A percentile compares a stretch with the other conserved stretches of the same genome.
phyloP scores from a whole-genome alignment of 768 basidiomycete genomes.

The Saitozyma podzolica region DNA sequence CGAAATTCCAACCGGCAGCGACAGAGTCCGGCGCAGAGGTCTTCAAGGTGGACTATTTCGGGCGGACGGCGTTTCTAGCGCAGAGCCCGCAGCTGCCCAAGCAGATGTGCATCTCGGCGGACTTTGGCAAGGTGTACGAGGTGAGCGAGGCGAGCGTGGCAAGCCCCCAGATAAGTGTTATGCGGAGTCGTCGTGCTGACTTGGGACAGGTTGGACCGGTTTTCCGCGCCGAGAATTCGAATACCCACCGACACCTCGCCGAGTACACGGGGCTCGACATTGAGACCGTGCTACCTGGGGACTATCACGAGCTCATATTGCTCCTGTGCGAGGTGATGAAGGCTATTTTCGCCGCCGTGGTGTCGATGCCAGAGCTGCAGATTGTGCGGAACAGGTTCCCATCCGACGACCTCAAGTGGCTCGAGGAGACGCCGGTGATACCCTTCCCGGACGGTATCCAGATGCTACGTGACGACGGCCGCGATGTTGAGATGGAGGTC shows the following conservation, averaged over 20 bases:
- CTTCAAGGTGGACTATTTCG: conserved; percentile 96
- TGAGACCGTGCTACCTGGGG: conserved; percentile 93
- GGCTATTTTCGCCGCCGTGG: conserved; percentile 63
- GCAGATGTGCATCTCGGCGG: conserved; percentile 65
- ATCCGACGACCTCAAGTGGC: conserved; percentile 88
- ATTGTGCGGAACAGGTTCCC: conserved; percentile 79
- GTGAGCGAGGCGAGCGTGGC: conserved; percentile 56
- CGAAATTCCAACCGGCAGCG: conserved; percentile 91
- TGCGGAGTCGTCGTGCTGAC: too few relatives aligned
- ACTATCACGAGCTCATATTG: conserved; percentile 93
- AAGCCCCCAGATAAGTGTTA: background rate
- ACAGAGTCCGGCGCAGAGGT: conserved; percentile 94
- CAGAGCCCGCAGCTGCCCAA: conserved; percentile 95
- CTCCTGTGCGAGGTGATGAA: conserved; percentile 79
- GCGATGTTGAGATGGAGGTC: conserved; percentile 68
- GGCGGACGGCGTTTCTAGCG: conserved; percentile 87
- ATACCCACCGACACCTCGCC: conserved; percentile 93
- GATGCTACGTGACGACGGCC: conserved; percentile 64
- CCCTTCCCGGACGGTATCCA: conserved; percentile 83
- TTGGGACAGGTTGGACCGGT: conserved; percentile 59
- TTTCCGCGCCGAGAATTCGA: conserved; percentile 93
- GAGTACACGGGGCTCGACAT: conserved; percentile 97
- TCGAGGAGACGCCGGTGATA: conserved; percentile 77
- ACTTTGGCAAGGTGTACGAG: conserved; percentile 8
- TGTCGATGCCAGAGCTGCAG: conserved; percentile 66